phyloP scores from a whole-genome alignment of 139 green algal species.

The Cymbomonas tetramitiformis region DNA sequence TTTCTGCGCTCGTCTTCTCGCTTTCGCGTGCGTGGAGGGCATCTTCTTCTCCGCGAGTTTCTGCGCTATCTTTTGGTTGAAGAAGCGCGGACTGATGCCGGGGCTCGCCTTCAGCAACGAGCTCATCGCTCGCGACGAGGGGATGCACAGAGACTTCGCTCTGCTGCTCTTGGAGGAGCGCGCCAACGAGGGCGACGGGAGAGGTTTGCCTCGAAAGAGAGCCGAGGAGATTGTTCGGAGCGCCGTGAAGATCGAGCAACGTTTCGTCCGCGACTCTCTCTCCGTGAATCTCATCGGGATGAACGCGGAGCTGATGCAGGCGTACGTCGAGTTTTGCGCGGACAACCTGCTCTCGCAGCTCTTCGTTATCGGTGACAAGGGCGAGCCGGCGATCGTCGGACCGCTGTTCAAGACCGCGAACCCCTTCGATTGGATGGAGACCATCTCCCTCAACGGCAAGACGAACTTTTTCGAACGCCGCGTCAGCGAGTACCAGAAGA shows the following conservation, averaged over 20 bases:
- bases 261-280: constrained; percentile 82
- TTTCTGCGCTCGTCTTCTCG: constrained; percentile 53
- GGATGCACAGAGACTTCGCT: constrained; percentile 61
- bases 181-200: too few species aligned
- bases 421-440: constrained; percentile 94
- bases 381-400: too few species aligned
- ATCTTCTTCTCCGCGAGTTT: constrained; percentile 60
- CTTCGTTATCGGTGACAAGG: constrained; percentile 43
- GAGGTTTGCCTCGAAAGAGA: too few species aligned
- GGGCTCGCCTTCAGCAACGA: constrained; percentile 62
- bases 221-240: constrained; percentile 78
- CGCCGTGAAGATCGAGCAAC: constrained; percentile 83
- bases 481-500: constrained; percentile 83
- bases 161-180: constrained; percentile 48
- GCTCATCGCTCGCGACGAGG: constrained; percentile 61
- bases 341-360: constrained; percentile 84
- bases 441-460: constrained; percentile 70
- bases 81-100: constrained; percentile 56
- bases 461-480: constrained; percentile 95
- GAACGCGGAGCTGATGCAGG: constrained; percentile 60
- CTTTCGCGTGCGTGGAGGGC: constrained; percentile 62
- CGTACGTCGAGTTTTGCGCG: constrained; percentile 96
- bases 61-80: constrained; percentile 67
- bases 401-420: constrained; percentile 61
- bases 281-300: constrained; percentile 61